Percentiles rank a stretch among this genome's conserved stretches.
Evolutionary conservation across 768 basidiomycete genomes (phyloP).

Genomic region (Podaxis pistillaris): DNA sequence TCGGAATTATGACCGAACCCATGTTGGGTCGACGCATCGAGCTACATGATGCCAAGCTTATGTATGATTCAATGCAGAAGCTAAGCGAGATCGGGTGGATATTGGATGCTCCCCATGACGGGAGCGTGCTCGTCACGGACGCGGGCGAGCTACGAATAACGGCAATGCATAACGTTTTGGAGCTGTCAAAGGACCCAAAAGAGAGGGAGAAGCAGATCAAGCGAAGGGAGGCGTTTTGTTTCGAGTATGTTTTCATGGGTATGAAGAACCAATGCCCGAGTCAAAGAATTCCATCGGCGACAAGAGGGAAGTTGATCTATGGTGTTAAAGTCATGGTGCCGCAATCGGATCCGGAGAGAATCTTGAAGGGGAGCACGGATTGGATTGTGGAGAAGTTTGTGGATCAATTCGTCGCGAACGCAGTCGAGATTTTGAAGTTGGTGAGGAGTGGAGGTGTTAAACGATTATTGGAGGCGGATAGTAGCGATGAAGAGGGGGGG

Average conservation of each 20-base stretch:
- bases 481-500: not conserved
- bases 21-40: not conserved
- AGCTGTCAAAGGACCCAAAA: not conserved
- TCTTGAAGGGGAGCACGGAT: not conserved
- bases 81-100: conserved; percentile 4
- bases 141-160: conserved; percentile 2
- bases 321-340: not conserved
- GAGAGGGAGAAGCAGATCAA: not conserved
- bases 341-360: not conserved
- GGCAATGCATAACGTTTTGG: conserved; percentile 4
- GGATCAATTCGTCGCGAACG: too few relatives aligned
- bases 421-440: not conserved
- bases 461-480: not conserved
- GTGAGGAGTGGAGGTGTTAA: not conserved
- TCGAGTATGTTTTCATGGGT: not conserved
- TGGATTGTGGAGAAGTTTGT: not conserved
- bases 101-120: not conserved
- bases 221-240: not conserved
- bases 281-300: not conserved
- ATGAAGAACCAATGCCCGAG: not conserved
- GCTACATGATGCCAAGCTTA: not conserved
- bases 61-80: not conserved
- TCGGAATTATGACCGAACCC: conserved; percentile 9
- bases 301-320: not conserved
- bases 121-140: conserved; percentile 1